Evolutionary conservation across 352 stramenopile genomes (phyloP).

Genomic region (Phytophthora megakarya): DNA sequence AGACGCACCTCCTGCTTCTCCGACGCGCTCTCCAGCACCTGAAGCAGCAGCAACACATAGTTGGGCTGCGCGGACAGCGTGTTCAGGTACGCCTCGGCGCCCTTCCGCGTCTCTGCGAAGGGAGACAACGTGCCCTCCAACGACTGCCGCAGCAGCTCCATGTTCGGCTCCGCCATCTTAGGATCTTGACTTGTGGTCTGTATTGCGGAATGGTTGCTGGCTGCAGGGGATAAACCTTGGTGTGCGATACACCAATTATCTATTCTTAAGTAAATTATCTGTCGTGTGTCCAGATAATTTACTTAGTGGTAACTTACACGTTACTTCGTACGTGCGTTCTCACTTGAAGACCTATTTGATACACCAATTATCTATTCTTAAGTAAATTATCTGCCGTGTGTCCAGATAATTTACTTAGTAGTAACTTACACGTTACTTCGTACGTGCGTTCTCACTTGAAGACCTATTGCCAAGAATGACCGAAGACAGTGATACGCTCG

Average conservation of each 20-base stretch:
- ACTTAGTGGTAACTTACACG: neutral
- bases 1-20: slow-evolving; percentile 76
- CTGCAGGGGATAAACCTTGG: neutral
- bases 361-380: too few species aligned
- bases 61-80: slow-evolving; percentile 63
- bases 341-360: slow-evolving; percentile 17
- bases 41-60: slow-evolving; percentile 75
- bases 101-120: slow-evolving; percentile 70
- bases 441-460: slow-evolving; percentile 20
- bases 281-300: too few species aligned
- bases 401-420: slow-evolving; percentile 4
- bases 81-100: slow-evolving; percentile 69
- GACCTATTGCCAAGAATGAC: slow-evolving; percentile 12
- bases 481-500: slow-evolving; percentile 32
- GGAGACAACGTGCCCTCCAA: slow-evolving; percentile 83
- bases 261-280: too few species aligned
- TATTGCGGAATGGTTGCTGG: slow-evolving; percentile 17
- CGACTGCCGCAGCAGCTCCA: slow-evolving; percentile 68
- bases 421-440: neutral
- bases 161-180: slow-evolving; percentile 65
- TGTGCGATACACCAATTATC: slow-evolving; percentile 6
- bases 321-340: neutral
- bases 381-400: too few species aligned
- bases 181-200: slow-evolving; percentile 20
- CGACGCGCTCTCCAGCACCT: slow-evolving; percentile 66